These are phyloP conservation scores for Trypanosoma grayi DNA, from an alignment of 208 protist genomes.

Conservation along the genomic window DNA sequence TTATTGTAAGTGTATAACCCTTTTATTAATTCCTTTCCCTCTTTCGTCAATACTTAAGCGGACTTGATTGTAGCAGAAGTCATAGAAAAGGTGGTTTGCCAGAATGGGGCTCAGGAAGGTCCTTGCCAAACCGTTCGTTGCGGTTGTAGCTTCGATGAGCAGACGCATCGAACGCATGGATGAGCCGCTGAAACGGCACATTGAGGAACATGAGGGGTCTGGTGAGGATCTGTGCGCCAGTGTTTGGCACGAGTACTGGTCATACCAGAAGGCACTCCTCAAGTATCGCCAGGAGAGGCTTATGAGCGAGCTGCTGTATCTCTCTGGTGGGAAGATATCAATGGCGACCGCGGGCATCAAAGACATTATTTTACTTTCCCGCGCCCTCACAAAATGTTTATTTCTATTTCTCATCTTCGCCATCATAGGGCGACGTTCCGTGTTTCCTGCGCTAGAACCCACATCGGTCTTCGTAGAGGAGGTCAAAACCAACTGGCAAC, in stretches of 20 bases:
- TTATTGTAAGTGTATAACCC: background rate
- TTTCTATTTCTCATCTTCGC: constrained; percentile 63
- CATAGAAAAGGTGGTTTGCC: constrained; percentile 15
- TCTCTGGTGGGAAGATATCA: constrained; percentile 40
- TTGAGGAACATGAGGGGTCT: constrained; percentile 46
- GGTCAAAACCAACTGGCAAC: constrained; percentile 57
- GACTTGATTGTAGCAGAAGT: background rate
- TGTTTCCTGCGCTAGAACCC: constrained; percentile 66
- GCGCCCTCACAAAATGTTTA: constrained; percentile 62
- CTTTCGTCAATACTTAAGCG: background rate
- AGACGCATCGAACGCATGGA: constrained; percentile 49
- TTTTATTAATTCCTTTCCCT: background rate
- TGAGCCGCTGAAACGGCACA: constrained; percentile 73
- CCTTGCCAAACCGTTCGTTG: constrained; percentile 46
- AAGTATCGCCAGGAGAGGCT: constrained; percentile 56
- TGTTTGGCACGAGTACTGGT: constrained; percentile 73
- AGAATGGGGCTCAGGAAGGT: constrained; percentile 30
- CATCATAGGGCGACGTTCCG: constrained; percentile 53
- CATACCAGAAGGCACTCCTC: constrained; percentile 51
- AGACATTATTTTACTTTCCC: constrained; percentile 48
- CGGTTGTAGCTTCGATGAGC: constrained; percentile 41
- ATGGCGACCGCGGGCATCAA: constrained; percentile 30
- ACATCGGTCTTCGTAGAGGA: constrained; percentile 68
- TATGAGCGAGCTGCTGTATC: constrained; percentile 29
- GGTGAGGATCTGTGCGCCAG: constrained; percentile 61